Conservation (phyloP, 2,329 filamentous ascomycete species). For the Exophiala bonariae region DNA sequence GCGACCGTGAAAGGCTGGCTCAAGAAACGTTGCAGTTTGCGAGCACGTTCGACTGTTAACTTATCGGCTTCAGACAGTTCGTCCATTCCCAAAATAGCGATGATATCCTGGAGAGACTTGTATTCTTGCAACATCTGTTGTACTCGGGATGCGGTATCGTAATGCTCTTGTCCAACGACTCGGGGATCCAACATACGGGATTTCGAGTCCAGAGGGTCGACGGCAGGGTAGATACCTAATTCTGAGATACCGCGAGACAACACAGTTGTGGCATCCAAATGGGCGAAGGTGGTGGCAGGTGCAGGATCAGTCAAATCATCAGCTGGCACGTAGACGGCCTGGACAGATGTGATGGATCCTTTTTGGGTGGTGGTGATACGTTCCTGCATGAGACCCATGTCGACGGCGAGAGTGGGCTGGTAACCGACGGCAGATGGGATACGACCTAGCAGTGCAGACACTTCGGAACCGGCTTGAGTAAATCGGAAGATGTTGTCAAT, state of each 20-base stretch:
- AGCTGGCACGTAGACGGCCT: conserved; percentile 99
- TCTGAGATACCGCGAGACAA: conserved; percentile 99
- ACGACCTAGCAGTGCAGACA: conserved; percentile 98
- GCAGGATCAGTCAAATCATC: conserved; percentile 99
- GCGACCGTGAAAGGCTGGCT: conserved; percentile 96
- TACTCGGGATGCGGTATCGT: conserved; percentile 88
- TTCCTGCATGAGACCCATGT: conserved; percentile 99
- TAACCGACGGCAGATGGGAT: conserved; percentile 99
- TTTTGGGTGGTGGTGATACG: conserved; percentile 99
- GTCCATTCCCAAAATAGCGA: conserved; percentile 99
- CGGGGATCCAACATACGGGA: conserved; percentile 99
- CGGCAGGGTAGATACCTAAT: conserved; percentile 99
- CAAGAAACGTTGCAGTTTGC: conserved; percentile 99
- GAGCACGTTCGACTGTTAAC: conserved; percentile 99
- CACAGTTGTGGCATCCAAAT: conserved; percentile 99
- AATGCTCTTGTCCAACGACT: conserved; percentile 98
- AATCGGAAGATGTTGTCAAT: conserved; percentile 99
- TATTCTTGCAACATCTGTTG: conserved; percentile 99
- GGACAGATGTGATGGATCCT: conserved; percentile 99
- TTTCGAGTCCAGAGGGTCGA: conserved; percentile 99
- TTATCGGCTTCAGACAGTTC: conserved; percentile 99
- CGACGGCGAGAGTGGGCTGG: conserved; percentile 96
- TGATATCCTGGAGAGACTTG: conserved; percentile 99
- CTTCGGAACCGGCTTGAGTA: conserved; percentile 99
- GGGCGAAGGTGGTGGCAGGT: conserved; percentile 98